Conservation (phyloP, 306 rosid species). For the Carpinus fangiana region DNA sequence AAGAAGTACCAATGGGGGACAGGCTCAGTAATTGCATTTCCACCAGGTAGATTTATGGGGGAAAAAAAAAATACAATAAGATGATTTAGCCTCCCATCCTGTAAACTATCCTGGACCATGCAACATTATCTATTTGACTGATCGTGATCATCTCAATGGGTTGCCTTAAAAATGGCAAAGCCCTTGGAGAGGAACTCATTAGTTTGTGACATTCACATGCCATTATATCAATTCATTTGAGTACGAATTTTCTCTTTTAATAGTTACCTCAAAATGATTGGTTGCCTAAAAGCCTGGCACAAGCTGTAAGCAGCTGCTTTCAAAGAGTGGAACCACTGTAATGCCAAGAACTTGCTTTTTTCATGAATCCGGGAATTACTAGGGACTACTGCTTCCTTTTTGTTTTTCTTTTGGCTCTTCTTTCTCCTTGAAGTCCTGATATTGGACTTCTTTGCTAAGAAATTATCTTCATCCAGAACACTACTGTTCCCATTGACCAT, state of each 20-base stretch:
- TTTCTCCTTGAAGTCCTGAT: conserved; percentile 51
- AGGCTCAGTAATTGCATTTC: background rate
- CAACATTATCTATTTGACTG: background rate
- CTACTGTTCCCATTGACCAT: conserved; percentile 34
- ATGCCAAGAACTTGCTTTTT: conserved; percentile 41
- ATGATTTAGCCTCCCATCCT: background rate
- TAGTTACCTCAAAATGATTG: conserved; percentile 77
- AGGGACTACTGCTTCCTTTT: conserved; percentile 30
- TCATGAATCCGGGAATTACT: conserved; percentile 32
- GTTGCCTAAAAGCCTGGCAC: conserved; percentile 62
- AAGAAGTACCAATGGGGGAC: background rate
- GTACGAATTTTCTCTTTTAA: background rate
- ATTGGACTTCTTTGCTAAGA: conserved; percentile 35
- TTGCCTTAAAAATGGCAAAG: background rate
- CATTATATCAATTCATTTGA: background rate
- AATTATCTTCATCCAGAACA: conserved; percentile 35
- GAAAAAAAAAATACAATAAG: background rate
- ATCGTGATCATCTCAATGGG: background rate
- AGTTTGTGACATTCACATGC: conserved; percentile 10
- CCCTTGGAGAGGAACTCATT: background rate
- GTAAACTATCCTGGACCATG: background rate
- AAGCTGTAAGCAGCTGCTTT: conserved; percentile 58
- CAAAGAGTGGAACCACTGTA: conserved; percentile 60
- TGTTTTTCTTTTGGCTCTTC: conserved; percentile 44
- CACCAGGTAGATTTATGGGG: background rate